A percentile compares a stretch with the other conserved stretches of the same genome.
These are phyloP conservation scores for Violaceomyces palustris DNA, from an alignment of 1,284 basidiomycete genomes.

Conservation along the genomic window DNA sequence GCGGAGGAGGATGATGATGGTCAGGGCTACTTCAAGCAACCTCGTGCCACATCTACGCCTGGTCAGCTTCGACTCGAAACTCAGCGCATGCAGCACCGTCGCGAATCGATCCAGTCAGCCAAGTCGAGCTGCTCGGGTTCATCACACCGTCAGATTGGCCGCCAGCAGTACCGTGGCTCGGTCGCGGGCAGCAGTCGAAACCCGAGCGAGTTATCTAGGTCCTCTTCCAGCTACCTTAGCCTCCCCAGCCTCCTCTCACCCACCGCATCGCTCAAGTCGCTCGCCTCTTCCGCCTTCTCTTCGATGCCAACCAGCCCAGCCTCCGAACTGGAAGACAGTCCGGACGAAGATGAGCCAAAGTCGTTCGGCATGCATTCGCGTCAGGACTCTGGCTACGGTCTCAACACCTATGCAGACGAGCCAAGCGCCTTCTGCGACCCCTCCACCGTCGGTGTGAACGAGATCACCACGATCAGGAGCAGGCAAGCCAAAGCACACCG, in stretches of 20 bases:
- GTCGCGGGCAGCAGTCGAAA: neutral
- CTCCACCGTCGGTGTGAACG: neutral
- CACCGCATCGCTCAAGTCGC: neutral
- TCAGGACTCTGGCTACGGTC: slow-evolving; percentile 1
- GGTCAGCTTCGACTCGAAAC: slow-evolving; percentile 17
- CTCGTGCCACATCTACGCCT: slow-evolving; percentile 14
- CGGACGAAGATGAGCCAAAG: neutral
- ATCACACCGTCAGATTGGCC: neutral
- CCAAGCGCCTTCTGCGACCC: neutral
- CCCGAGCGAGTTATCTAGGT: too few species aligned
- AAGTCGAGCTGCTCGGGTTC: slow-evolving; percentile 2
- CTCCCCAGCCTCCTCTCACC: neutral
- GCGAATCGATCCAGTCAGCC: slow-evolving; percentile 7
- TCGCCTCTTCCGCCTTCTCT: neutral
- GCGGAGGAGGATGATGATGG: slow-evolving; percentile 1
- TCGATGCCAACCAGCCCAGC: neutral
- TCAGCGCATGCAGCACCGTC: slow-evolving; percentile 13
- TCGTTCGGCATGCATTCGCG: too few species aligned
- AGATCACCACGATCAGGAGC: neutral
- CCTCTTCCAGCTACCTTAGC: neutral
- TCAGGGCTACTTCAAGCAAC: slow-evolving; percentile 1
- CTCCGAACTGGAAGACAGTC: neutral
- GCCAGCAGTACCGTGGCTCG: neutral
- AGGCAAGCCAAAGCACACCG: neutral
- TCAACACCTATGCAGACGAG: slow-evolving; percentile 1